These are phyloP conservation scores for Leonotis leonurus DNA, from an alignment of 257 asterid genomes.

Conservation along the genomic window DNA sequence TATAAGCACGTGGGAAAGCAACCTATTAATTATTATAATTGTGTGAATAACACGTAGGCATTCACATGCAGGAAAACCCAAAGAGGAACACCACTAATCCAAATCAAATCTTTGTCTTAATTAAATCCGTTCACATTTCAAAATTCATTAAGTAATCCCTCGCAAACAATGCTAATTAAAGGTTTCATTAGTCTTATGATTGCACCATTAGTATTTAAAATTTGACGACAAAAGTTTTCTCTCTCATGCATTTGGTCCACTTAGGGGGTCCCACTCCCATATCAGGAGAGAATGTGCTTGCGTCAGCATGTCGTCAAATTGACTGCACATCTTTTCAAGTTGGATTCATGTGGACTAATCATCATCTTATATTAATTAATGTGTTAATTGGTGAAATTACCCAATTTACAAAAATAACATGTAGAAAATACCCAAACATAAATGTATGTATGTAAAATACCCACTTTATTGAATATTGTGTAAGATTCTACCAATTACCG, in stretches of 20 bases:
- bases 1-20: too few relatives aligned
- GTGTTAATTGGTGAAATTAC: too few relatives aligned
- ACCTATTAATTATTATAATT: neutral
- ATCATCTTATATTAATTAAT: too few relatives aligned
- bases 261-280: conserved; percentile 29
- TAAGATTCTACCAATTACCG: too few relatives aligned
- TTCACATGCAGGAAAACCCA: too few relatives aligned
- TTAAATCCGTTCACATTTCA: conserved; percentile 14
- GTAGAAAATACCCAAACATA: too few relatives aligned
- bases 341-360: neutral
- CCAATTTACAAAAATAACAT: too few relatives aligned
- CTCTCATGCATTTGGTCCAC: neutral
- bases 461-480: too few relatives aligned
- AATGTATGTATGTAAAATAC: too few relatives aligned
- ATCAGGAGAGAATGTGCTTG: neutral
- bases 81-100: neutral
- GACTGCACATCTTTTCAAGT: conserved; percentile 38
- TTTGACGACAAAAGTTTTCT: neutral
- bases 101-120: neutral
- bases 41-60: conserved; percentile 12
- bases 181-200: conserved; percentile 7
- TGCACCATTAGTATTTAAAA: conserved; percentile 20
- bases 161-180: too few relatives aligned
- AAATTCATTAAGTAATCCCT: neutral
- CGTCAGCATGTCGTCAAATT: conserved; percentile 25